A percentile compares a stretch with the other conserved stretches of the same genome.
phyloP scores from a whole-genome alignment of 2,329 filamentous ascomycete species.

The Alternaria triticina region DNA sequence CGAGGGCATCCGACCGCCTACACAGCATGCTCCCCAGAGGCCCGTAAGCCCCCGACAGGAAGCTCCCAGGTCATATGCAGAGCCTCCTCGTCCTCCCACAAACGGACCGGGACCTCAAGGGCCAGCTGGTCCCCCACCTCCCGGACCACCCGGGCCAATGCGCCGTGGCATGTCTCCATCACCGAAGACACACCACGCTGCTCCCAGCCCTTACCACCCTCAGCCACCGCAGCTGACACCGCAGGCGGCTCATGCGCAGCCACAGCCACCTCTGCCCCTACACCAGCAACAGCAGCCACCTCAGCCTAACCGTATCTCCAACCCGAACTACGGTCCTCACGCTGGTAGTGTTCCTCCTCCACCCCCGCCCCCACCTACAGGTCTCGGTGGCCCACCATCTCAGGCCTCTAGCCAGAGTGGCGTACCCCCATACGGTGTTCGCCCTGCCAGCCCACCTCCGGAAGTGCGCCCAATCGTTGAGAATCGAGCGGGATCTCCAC shows the following conservation, averaged over 20 bases:
- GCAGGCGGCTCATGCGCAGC: constrained; percentile 58
- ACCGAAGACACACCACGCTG: constrained; percentile 63
- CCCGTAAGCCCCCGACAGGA: constrained; percentile 81
- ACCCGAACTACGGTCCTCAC: constrained; percentile 56
- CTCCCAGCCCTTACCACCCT: constrained; percentile 59
- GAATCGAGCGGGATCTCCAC: constrained; percentile 88
- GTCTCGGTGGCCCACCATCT: constrained; percentile 57
- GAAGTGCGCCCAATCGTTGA: constrained; percentile 85
- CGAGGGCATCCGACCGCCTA: constrained; percentile 72
- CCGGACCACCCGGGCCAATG: constrained; percentile 42
- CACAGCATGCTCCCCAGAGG: constrained; percentile 67
- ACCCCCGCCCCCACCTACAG: constrained; percentile 63
- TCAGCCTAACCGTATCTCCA: constrained; percentile 55
- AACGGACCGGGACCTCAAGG: constrained; percentile 52
- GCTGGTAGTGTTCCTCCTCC: constrained; percentile 60
- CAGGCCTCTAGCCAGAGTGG: constrained; percentile 55
- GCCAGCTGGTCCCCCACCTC: constrained; percentile 49
- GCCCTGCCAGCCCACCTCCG: constrained; percentile 77
- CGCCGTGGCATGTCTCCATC: constrained; percentile 64
- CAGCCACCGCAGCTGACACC: constrained; percentile 55
- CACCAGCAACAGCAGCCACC: constrained; percentile 35
- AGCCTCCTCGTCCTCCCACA: constrained; percentile 63
- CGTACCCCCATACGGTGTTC: constrained; percentile 69
- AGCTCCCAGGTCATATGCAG: constrained; percentile 71
- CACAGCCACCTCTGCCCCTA: constrained; percentile 50